phyloP scores from a whole-genome alignment of 768 basidiomycete species.

The Lactarius quietus region DNA sequence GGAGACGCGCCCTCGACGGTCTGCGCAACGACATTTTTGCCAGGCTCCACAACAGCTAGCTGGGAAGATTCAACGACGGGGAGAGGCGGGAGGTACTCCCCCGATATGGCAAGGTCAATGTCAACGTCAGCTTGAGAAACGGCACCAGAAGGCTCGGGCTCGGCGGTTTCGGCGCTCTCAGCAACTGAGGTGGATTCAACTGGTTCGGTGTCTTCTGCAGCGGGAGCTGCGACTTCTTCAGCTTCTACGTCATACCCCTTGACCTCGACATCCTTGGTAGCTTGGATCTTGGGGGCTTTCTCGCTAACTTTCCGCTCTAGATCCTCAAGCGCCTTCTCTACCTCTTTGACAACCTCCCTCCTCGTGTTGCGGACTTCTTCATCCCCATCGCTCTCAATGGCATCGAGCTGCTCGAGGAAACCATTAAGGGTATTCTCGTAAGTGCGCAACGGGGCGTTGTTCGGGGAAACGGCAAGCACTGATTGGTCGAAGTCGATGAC shows the following conservation, averaged over 20 bases:
- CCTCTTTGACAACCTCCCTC: constrained; percentile 49
- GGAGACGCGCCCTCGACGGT: background rate
- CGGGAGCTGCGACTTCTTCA: background rate
- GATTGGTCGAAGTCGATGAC: constrained; percentile 9
- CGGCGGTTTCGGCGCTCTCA: background rate
- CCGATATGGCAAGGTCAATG: constrained; percentile 2
- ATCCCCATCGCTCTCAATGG: constrained; percentile 62
- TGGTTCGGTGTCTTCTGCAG: background rate
- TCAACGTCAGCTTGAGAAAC: background rate
- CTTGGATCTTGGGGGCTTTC: background rate
- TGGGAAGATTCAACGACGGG: background rate
- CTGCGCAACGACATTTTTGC: too few relatives aligned
- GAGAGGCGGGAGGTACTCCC: background rate
- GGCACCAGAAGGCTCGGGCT: background rate
- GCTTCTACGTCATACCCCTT: background rate
- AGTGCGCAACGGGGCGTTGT: constrained; percentile 57
- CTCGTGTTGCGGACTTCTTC: constrained; percentile 48
- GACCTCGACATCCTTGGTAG: background rate
- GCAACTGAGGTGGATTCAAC: background rate
- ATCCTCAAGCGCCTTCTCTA: constrained; percentile 57
- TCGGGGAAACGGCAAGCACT: constrained; percentile 54
- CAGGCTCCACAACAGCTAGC: background rate
- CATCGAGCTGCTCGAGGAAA: constrained; percentile 61
- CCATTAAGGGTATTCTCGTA: constrained; percentile 60
- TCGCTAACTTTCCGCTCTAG: constrained; percentile 38